phyloP scores from a whole-genome alignment of 495 filamentous ascomycete species.

The Daldinia vernicosa region DNA sequence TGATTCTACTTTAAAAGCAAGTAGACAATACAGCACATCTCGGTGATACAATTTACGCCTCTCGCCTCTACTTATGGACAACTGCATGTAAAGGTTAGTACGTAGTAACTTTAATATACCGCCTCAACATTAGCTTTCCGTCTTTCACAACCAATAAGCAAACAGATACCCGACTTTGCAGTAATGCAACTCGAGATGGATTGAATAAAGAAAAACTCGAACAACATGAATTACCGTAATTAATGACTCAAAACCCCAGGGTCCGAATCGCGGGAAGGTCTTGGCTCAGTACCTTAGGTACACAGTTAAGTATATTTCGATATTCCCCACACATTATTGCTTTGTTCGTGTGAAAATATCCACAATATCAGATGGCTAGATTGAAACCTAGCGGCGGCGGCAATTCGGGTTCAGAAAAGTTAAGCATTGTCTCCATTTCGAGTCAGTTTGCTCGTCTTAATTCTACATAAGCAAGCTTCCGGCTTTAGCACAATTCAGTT shows the following conservation, averaged over 20 bases:
- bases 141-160: background rate
- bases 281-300: constrained; percentile 18
- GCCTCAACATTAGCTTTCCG: background rate
- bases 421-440: constrained; percentile 10
- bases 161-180: background rate
- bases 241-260: constrained; percentile 39
- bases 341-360: constrained; percentile 25
- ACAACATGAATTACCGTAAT: constrained; percentile 18
- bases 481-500: background rate
- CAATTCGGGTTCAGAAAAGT: constrained; percentile 26
- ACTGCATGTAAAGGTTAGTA: background rate
- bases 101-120: background rate
- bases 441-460: constrained; percentile 21
- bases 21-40: constrained; percentile 2
- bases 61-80: background rate
- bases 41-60: background rate
- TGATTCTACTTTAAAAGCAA: background rate
- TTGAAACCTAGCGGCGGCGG: constrained; percentile 20
- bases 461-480: constrained; percentile 13
- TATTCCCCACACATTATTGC: constrained; percentile 26
- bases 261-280: constrained; percentile 38
- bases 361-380: constrained; percentile 22
- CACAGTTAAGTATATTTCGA: constrained; percentile 7
- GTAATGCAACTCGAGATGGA: constrained; percentile 17
- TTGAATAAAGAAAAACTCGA: constrained; percentile 14